A percentile compares a stretch with the other conserved stretches of the same genome.
Conservation (phyloP, 805 yeast species). For the Metschnikowia dekortorum region DNA sequence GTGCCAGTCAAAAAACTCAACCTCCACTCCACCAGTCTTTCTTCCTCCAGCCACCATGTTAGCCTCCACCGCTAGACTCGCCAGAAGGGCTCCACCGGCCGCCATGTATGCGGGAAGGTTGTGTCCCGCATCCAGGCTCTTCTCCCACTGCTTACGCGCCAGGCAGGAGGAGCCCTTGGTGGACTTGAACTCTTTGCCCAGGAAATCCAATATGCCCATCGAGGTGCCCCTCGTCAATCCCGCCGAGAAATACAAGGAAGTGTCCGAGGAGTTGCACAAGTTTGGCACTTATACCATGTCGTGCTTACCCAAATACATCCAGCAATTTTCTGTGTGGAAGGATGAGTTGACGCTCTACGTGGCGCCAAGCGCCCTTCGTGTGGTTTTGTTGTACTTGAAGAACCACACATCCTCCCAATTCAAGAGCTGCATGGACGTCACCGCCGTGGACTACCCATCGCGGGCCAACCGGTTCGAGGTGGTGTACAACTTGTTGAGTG, state of each 20-base stretch:
- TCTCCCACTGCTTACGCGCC: conserved; percentile 4
- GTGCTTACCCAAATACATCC: conserved; percentile 75
- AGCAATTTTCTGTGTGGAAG: conserved; percentile 86
- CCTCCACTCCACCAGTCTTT: conserved; percentile 2
- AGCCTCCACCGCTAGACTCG: conserved; percentile 14
- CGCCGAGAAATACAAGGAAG: conserved; percentile 66
- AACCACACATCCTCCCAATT: conserved; percentile 80
- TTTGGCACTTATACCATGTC: conserved; percentile 78
- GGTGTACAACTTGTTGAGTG: conserved; percentile 75
- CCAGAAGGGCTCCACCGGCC: conserved; percentile 9
- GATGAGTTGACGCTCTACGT: conserved; percentile 76
- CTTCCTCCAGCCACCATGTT: conserved; percentile 10
- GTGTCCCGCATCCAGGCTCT: conserved; percentile 5
- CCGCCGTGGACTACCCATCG: conserved; percentile 84
- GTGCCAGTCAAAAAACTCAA: conserved; percentile 12
- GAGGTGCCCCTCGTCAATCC: conserved; percentile 64
- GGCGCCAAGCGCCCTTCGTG: conserved; percentile 71
- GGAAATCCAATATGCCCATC: conserved; percentile 29
- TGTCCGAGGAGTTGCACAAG: conserved; percentile 67
- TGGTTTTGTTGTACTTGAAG: conserved; percentile 64
- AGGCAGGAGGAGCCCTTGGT: conserved; percentile 26
- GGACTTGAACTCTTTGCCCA: conserved; percentile 35
- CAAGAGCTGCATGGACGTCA: conserved; percentile 73
- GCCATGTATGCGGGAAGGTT: conserved; percentile 1
- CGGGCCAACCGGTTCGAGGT: conserved; percentile 83